These are phyloP conservation scores for Medicago arabica DNA, from an alignment of 306 rosid species.

Conservation along the genomic window DNA sequence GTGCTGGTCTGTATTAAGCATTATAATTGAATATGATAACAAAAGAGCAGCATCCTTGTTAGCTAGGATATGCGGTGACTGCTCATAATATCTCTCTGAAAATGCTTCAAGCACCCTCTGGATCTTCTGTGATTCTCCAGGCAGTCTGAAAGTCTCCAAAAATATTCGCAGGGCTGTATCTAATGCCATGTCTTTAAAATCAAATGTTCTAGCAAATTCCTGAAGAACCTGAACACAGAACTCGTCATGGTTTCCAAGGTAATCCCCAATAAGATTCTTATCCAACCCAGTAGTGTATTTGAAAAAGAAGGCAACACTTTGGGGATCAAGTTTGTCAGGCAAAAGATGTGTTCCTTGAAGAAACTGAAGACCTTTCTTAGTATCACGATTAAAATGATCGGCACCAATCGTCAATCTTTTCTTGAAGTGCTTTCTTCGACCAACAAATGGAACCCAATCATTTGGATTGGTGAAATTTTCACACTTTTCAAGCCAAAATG, in stretches of 20 bases:
- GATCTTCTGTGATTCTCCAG: slow-evolving; percentile 99
- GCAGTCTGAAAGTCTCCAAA: slow-evolving; percentile 92
- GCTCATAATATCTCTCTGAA: slow-evolving; percentile 97
- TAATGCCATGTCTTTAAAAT: slow-evolving; percentile 87
- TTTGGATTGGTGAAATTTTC: slow-evolving; percentile 77
- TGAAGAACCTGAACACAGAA: slow-evolving; percentile 94
- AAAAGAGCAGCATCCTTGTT: slow-evolving; percentile 95
- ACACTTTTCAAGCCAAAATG: slow-evolving; percentile 92
- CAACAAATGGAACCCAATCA: slow-evolving; percentile 89
- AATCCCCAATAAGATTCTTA: slow-evolving; percentile 97
- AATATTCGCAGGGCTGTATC: slow-evolving; percentile 90
- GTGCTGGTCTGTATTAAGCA: slow-evolving; percentile 97
- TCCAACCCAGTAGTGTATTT: slow-evolving; percentile 90
- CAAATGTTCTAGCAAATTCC: slow-evolving; percentile 95
- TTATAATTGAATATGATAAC: slow-evolving; percentile 82
- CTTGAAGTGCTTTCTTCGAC: slow-evolving; percentile 80
- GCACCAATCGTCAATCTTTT: slow-evolving; percentile 89
- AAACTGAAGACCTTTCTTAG: slow-evolving; percentile 94
- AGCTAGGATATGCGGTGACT: slow-evolving; percentile 75
- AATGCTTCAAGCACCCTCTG: slow-evolving; percentile 98
- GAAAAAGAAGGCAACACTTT: slow-evolving; percentile 89
- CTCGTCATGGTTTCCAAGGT: slow-evolving; percentile 91
- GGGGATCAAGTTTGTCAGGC: slow-evolving; percentile 94
- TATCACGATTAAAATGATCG: slow-evolving; percentile 95
- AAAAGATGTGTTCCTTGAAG: slow-evolving; percentile 96